Base-by-base conservation (phyloP, 202 grass and related monocot genomes). In the Panicum virgatum region DNA sequence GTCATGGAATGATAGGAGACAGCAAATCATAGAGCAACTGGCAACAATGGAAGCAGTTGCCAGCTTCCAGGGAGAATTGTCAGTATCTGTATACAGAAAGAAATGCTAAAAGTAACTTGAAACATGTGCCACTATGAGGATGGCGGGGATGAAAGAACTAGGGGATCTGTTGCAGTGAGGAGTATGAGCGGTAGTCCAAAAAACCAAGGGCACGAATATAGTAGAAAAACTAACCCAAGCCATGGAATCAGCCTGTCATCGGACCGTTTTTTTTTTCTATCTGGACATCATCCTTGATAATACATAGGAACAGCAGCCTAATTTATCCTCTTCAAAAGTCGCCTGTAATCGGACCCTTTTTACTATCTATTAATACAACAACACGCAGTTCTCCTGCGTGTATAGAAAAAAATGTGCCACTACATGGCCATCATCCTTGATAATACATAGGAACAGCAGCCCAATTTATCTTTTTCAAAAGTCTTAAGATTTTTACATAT, bases 41-140 rank as follows among this genome's bases (percentile, higher is more conserved):
- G 13, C 37, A 71, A 71, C 54, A 53, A 54, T 25, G 66, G 40
- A 62, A 39, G 67, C 34, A 51, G 12, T 19, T 3, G 45, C n/a
- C 40, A 81, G 80, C 46, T 59, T 61, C 19, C 34, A 67, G 59
- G 34, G 58, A n/a, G 7, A 84, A 65, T 50, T 70, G 37, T 39
- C 9, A 66, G 42, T 23, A 39, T 34, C 63, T 61, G 42, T 15
- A 73, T 65, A 73, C 23, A 78, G 29, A 72, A 80, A 51, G 6
- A 44, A 46, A 85, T 54, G 25, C 54, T 80, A 81, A 75, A n/a
- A 45, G 62, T 81, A 66, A 58, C 30, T 81, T 47, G 75, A 77
- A 71, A 48, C 56, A 70, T 52, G 69, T 76, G 56, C 2, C 32
- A 34, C 32, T 34, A 34, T 34, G 32, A 34, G 32, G 32, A 34